phyloP scores from a whole-genome alignment of 768 basidiomycete species.

The Candolleomyces aberdarensis region DNA sequence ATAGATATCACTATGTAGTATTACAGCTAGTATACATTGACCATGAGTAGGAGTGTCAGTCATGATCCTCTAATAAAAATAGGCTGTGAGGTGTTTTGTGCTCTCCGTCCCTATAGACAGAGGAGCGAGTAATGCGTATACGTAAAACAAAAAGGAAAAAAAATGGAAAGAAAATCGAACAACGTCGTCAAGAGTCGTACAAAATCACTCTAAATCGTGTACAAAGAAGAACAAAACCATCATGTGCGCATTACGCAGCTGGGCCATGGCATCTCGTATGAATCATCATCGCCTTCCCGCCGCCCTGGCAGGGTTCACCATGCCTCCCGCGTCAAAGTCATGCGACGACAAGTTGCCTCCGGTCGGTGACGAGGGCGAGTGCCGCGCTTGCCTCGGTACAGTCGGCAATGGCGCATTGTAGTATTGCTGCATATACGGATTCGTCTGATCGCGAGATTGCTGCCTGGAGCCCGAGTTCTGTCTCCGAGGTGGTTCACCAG shows the following conservation, averaged over 20 bases:
- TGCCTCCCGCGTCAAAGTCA: conserved; percentile 8
- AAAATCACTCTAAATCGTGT: background rate
- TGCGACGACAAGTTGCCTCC: background rate
- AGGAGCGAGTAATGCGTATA: background rate
- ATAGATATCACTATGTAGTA: background rate
- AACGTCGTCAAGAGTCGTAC: conserved; percentile 1
- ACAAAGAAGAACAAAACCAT: background rate
- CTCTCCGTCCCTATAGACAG: background rate
- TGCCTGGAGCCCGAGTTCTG: background rate
- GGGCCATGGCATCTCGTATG: no score
- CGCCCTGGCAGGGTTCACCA: conserved; percentile 5
- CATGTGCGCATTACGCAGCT: background rate
- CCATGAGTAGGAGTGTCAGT: background rate
- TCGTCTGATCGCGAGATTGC: background rate
- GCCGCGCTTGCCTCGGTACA: conserved; percentile 4
- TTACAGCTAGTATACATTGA: conserved; percentile 2
- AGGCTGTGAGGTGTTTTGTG: background rate
- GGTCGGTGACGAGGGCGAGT: background rate
- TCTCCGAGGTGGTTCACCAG: background rate
- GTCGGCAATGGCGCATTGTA: conserved; percentile 6
- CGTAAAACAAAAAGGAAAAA: background rate
- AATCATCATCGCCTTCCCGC: background rate
- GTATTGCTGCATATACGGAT: conserved; percentile 1
- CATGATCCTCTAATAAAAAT: background rate
- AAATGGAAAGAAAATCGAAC: background rate